These are phyloP conservation scores for Phaeotremella skinneri DNA, from an alignment of 768 basidiomycete species.

Conservation along the genomic window DNA sequence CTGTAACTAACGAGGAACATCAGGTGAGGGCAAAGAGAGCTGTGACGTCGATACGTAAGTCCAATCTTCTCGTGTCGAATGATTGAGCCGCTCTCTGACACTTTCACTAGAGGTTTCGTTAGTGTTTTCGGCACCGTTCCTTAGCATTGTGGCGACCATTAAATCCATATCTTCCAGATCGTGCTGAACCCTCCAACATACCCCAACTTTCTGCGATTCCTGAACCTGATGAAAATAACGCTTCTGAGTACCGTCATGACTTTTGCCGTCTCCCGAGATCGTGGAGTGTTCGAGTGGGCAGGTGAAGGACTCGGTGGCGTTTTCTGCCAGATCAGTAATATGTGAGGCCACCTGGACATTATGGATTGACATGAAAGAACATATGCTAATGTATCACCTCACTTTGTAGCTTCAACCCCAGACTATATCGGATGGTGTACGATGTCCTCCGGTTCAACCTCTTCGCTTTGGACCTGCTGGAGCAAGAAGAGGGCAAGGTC, in stretches of 20 bases:
- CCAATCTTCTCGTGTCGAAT: background rate
- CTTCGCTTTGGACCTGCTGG: conserved; percentile 60
- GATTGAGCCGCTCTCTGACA: conserved; percentile 2
- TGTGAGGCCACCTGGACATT: conserved; percentile 20
- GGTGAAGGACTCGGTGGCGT: conserved; percentile 63
- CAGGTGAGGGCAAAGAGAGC: conserved; percentile 44
- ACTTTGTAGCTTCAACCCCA: conserved; percentile 41
- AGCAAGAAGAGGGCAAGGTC: conserved; percentile 32
- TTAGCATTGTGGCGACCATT: background rate
- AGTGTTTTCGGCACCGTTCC: conserved; percentile 34
- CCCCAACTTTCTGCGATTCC: conserved; percentile 73
- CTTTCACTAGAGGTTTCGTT: conserved; percentile 63
- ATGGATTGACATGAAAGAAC: background rate
- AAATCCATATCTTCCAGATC: conserved; percentile 56
- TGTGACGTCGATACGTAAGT: conserved; percentile 71
- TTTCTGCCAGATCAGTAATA: conserved; percentile 65
- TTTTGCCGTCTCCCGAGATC: conserved; percentile 70
- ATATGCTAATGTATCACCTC: background rate
- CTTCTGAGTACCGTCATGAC: conserved; percentile 70
- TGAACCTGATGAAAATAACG: conserved; percentile 58
- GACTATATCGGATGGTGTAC: conserved; percentile 49
- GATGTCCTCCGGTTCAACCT: conserved; percentile 65
- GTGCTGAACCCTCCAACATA: conserved; percentile 74
- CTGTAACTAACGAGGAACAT: background rate
- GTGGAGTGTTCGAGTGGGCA: conserved; percentile 72